Evolutionary conservation across 164 flowering plant species (phyloP).

Genomic region (Piper betle): DNA sequence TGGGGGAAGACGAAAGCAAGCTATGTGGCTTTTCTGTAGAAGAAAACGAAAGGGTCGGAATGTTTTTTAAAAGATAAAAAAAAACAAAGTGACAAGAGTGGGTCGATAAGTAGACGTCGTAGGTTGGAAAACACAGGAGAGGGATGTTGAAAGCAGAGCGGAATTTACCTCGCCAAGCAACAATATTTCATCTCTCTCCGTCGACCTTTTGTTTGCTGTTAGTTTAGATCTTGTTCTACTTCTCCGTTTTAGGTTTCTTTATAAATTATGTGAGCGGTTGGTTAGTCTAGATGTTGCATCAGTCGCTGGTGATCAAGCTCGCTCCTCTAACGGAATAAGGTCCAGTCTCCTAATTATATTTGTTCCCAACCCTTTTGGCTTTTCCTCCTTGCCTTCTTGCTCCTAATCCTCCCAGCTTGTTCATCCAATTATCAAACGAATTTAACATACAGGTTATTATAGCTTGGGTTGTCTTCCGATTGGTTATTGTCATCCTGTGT

Average conservation of each 20-base stretch:
- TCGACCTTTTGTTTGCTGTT: no score
- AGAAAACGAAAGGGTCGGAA: neutral
- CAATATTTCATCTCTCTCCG: slow-evolving; percentile 3
- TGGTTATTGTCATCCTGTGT: neutral
- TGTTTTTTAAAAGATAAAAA: neutral
- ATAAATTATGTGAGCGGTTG: slow-evolving; percentile 1
- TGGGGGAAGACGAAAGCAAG: no score
- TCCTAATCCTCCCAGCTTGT: neutral
- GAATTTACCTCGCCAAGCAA: slow-evolving; percentile 8
- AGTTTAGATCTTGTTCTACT: neutral
- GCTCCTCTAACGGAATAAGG: slow-evolving; percentile 39
- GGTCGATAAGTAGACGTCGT: slow-evolving; percentile 11
- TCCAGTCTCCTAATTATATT: slow-evolving; percentile 3
- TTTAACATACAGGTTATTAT: no score
- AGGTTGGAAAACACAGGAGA: slow-evolving; percentile 8
- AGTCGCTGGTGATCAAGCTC: slow-evolving; percentile 30
- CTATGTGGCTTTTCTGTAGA: neutral
- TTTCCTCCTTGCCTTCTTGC: slow-evolving; percentile 6
- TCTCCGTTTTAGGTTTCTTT: neutral
- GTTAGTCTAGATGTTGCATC: slow-evolving; percentile 73
- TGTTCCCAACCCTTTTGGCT: neutral
- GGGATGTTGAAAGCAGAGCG: slow-evolving; percentile 11
- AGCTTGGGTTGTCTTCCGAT: neutral
- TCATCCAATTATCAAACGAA: neutral
- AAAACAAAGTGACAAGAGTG: neutral